Conservation (phyloP, 164 flowering plant genomes). For the Aristolochia fimbriata region DNA sequence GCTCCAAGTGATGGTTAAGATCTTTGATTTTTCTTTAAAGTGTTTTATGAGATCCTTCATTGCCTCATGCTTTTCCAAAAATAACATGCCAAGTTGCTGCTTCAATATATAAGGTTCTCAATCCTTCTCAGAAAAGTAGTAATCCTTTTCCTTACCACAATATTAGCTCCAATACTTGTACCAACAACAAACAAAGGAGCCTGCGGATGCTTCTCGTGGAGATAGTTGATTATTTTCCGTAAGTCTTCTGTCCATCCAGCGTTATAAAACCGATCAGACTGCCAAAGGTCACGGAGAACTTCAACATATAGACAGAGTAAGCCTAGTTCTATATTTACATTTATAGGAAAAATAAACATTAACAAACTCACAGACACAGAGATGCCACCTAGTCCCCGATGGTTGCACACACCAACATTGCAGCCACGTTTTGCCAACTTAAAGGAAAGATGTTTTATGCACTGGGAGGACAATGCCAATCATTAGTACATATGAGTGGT, state of each 20-base stretch:
- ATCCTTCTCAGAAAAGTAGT: too few relatives aligned
- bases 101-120: too few relatives aligned
- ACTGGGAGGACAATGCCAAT: constrained; percentile 16
- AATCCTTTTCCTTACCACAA: constrained; percentile 62
- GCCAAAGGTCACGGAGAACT: constrained; percentile 15
- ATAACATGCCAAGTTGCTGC: too few relatives aligned
- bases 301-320: neutral
- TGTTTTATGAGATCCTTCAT: too few relatives aligned
- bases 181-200: constrained; percentile 84
- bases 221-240: constrained; percentile 49
- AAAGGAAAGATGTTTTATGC: constrained; percentile 35
- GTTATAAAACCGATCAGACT: constrained; percentile 97
- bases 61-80: too few relatives aligned
- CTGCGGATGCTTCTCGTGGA: constrained; percentile 55
- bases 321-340: neutral
- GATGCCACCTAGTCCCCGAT: constrained; percentile 49
- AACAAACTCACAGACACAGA: constrained; percentile 39
- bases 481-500: neutral
- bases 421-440: constrained; percentile 37
- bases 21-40: too few relatives aligned
- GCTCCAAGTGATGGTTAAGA: too few relatives aligned
- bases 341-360: neutral
- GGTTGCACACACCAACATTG: constrained; percentile 49
- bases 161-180: constrained; percentile 94
- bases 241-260: constrained; percentile 96